A percentile compares a stretch with the other conserved stretches of the same genome.
Conservation (phyloP, 345 rosid species). For the Camelina neglecta region DNA sequence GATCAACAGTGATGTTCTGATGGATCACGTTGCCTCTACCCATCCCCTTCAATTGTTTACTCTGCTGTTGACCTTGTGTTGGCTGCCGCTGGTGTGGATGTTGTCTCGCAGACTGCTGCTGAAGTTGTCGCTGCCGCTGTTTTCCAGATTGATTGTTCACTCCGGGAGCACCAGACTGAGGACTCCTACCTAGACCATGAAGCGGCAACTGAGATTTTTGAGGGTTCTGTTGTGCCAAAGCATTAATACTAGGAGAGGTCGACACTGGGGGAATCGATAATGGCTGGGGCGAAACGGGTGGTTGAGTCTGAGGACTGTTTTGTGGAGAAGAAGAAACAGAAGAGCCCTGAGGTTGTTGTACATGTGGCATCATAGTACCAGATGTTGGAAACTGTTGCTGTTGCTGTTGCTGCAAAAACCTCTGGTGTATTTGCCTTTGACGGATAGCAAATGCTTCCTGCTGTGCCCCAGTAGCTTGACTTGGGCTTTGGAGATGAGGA, state of each 20-base stretch:
- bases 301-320: slow-evolving; percentile 71
- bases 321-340: slow-evolving; percentile 75
- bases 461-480: slow-evolving; percentile 64
- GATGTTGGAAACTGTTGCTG: slow-evolving; percentile 65
- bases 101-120: slow-evolving; percentile 82
- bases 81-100: slow-evolving; percentile 89
- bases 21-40: slow-evolving; percentile 83
- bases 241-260: slow-evolving; percentile 56
- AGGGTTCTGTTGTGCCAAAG: slow-evolving; percentile 59
- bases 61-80: slow-evolving; percentile 67
- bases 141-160: slow-evolving; percentile 77
- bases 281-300: slow-evolving; percentile 63
- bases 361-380: slow-evolving; percentile 61
- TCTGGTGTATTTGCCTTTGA: slow-evolving; percentile 80
- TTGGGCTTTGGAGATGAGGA: slow-evolving; percentile 69
- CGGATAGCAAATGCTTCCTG: slow-evolving; percentile 74
- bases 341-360: slow-evolving; percentile 71
- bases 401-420: slow-evolving; percentile 69
- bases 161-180: slow-evolving; percentile 63
- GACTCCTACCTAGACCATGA: slow-evolving; percentile 62
- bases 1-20: slow-evolving; percentile 69
- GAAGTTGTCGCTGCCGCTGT: slow-evolving; percentile 84
- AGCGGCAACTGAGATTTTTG: slow-evolving; percentile 67
- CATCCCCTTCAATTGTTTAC: slow-evolving; percentile 73
- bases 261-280: slow-evolving; percentile 56